Base-by-base conservation (phyloP, 768 basidiomycete species). In the Vararia minispora region DNA sequence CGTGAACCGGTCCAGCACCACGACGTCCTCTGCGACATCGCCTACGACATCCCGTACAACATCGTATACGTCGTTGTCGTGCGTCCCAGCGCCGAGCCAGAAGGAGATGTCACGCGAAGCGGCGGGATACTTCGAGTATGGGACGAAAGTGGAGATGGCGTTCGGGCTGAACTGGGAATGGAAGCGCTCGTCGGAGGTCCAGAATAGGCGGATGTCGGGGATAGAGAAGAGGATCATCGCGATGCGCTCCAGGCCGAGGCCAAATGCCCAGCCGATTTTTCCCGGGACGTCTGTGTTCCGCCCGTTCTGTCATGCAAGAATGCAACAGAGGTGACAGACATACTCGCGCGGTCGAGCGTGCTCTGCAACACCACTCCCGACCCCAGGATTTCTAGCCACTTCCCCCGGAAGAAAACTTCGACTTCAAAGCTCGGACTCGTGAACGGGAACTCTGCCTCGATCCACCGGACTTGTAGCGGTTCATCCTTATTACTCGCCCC, bases 61-160 rank as follows among this genome's bases (percentile, higher is more conserved):
- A 52, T 99, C 95, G 54, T 88, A 98, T 53, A 97, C 86, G 58
- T 99, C 95, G 53, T 98, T 97, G 48, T 97, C 94, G 55, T 95
- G 91, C 49, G 91, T 65, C 33, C 69, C 63, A 14, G 40, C 29
- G 8, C 43, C 36, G 17, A 80, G 53, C 95, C 95, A 99, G 64
- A 98, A 95, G 56, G 86, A 89, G 52, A 95, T 68, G 51, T 99
- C 95, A 61, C 91, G 92, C 71, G 82, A 86, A 56, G 84, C 89
- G 6, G 83, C 69, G 2, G 95, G 95, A 57, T 87, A 91, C 59
- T 80, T 88, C 10, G 90, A 94, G 61, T 91, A 98, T 0, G 89
- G 76, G 52, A 78, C 76, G 71, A 98, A 99, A 1, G 75, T 71
- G 9, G 69, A 74, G 47, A 99, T 84, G 43, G 76, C 58, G 7